Base-by-base conservation (phyloP, 2,329 filamentous ascomycete genomes). In the Exophiala viscosa region DNA sequence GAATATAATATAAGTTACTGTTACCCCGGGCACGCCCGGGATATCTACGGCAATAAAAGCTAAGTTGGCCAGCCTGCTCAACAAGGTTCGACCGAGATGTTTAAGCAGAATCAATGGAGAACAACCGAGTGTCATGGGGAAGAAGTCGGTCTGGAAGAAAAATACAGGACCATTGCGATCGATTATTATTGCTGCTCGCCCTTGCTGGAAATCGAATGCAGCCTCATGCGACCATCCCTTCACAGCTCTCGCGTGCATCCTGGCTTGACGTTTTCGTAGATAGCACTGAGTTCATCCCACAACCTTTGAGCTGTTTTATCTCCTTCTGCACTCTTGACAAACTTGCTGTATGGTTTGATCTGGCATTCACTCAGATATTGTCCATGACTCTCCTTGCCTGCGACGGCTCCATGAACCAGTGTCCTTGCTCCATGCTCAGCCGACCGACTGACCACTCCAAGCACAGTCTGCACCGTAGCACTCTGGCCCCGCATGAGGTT, bases 371-470 rank as follows among this genome's bases (percentile, higher is more conserved):
- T 66, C 61, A 79, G 65, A 54, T 77, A 79, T 48, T 72, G 57
- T 2, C 78, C 77, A 53, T 79, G 72, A 1, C 68, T 68, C 50
- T 76, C 72, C 5, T 60, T 46, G 1, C 76, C 76, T 0, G 62
- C 65, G 1, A 61, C 54, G 0, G 65, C 71, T 1, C 66, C 74
- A 17, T 66, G 63, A 4, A 76, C 67, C 34, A 75, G 60, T 6
- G 71, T 77, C 10, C 78, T 67, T 50, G 68, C 72, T 2, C 78
- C 77, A 5, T 70, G 68, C 64, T 80, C 78, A 0, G 73, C 70
- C 0, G 69, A 67, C 20, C 76, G 68, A 2, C 69, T 75, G 38
- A 74, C 41, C 14, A 70, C 13, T 33, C 18, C 50, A 20, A 42
- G 1, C 34, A 51, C 15, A 10, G 50, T 11, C 23, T 46, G 45